Base-by-base conservation (phyloP, 352 stramenopile genomes). In the Pythium aristosporum region DNA sequence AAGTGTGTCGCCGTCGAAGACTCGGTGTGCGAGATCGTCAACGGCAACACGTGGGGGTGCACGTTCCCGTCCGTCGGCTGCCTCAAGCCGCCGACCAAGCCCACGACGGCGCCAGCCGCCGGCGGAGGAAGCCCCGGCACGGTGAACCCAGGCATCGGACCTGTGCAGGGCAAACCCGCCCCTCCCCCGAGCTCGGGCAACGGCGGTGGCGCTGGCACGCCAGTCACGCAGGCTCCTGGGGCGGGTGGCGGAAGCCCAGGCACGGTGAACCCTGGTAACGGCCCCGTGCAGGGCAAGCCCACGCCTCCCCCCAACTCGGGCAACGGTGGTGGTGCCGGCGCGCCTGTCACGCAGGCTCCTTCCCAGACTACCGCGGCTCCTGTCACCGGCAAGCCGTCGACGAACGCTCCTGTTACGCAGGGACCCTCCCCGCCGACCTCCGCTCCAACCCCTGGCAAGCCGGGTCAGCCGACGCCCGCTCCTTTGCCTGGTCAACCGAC, bases 1-100 rank as follows among this genome's bases (percentile, higher is more conserved):
- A 63, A 51, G 28, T 76, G 69, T 43, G 34, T 68, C 18, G 61
- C 62, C 37, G 62, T 69, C 44, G 69, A 76, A 43, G 57, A 73
- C 44, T 36, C 69, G 5, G 57, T 60, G 18, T 76, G 69, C 37
- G 61, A 47, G 16, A 65, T 65, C 9, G 53, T 76, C 6, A 55
- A 37, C 18, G 52, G 55, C 39, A 50, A 41, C 11, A 62, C 66
- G 4, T 76, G 69, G 69, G 69, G 69, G 25, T 76, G 69, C 44
- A 59, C 54, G n/a, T 73, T 76, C 46, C 69, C 61, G 41, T 63
- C 61, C 15, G 54, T 63, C 28, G 61, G 61, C 11, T 68, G 61
- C 37, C 47, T 63, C 20, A 68, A 57, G 46, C 57, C 46, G 12
- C 23, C 32, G 10, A n/a, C 23, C n/a, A 53, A 53, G 47, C 44